A percentile compares a stretch with the other conserved stretches of the same genome.
phyloP scores from a whole-genome alignment of 257 asterid genomes.

The Knoxia roxburghii region DNA sequence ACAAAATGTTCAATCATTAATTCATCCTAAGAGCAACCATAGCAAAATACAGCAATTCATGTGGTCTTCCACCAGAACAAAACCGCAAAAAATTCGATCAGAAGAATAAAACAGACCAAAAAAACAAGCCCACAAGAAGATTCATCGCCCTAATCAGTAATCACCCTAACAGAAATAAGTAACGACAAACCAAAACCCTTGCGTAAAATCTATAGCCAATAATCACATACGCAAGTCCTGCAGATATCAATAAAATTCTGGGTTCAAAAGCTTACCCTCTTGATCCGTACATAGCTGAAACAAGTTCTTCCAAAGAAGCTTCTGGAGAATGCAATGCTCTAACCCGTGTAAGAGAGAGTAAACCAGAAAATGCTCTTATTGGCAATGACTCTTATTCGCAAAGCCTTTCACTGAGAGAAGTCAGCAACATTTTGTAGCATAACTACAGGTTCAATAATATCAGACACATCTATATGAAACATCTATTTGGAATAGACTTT shows the following conservation, averaged over 20 bases:
- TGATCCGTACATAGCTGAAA: slow-evolving; percentile 26
- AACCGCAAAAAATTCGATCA: neutral
- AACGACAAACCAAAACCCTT: neutral
- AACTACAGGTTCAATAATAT: no score
- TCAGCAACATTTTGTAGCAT: no score
- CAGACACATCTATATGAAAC: no score
- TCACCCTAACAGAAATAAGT: neutral
- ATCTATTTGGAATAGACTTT: no score
- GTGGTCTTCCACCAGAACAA: neutral
- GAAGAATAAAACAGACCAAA: neutral
- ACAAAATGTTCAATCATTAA: no score
- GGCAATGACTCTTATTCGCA: no score
- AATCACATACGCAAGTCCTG: neutral
- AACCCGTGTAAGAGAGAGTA: no score
- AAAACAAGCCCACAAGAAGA: neutral
- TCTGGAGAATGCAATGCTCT: no score
- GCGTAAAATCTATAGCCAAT: neutral
- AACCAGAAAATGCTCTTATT: no score
- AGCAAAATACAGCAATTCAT: neutral
- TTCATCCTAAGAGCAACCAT: neutral
- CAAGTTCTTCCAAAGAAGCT: neutral
- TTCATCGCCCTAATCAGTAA: neutral
- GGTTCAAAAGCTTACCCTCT: slow-evolving; percentile 20
- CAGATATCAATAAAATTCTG: neutral
- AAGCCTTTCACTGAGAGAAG: no score